Evolutionary conservation across 2,329 filamentous ascomycete species (phyloP), one percentile per base, ranked within the genome.

Genomic region (Cryphonectria parasitica): DNA sequence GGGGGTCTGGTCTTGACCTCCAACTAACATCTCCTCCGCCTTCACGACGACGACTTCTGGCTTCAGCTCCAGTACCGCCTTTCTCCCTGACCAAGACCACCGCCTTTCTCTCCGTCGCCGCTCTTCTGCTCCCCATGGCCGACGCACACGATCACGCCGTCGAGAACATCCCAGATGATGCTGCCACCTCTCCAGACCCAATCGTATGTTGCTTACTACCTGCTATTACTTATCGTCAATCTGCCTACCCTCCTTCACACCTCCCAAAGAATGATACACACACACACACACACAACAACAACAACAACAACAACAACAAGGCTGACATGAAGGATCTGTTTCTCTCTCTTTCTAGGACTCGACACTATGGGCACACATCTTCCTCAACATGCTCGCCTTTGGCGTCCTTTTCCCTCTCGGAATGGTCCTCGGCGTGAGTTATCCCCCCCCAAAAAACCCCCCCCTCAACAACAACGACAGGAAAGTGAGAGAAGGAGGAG

Each of bases 321-420:
- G 34, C 58, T 61, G 28, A 61, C 34, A 61, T 15, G 17, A 36
- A 13, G 28, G n/a, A 2, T 31, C 8, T 64, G 43, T 15, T 19
- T 17, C n/a, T 22, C 11, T 11, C 10, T 25, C 58, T 34, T 62
- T 74, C 36, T 74, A 90, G 88, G 96, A 98, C 80, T 87, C 90
- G 58, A 93, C 90, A 77, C 82, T 99, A 88, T 99, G 96, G 96
- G 86, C 91, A 75, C 96, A 99, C 82, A 98, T 99, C 77, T 86
- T 97, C 72, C 81, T 97, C 62, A 95, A 97, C 86, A 91, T 90
- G 79, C 78, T 96, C 71, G 90, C 94, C 70, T 98, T 97, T 85
- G 96, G 96, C 73, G 86, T 99, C 75, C 88, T 98, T 71, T 98
- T 97, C 77, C 96, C 96, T 15, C 86, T 93, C 22, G 96, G 96